Percentiles rank a stretch among this genome's conserved stretches.
These are phyloP conservation scores for Fusarium neocosmosporiellum DNA, from an alignment of 2,329 filamentous ascomycete genomes.

Conservation along the genomic window DNA sequence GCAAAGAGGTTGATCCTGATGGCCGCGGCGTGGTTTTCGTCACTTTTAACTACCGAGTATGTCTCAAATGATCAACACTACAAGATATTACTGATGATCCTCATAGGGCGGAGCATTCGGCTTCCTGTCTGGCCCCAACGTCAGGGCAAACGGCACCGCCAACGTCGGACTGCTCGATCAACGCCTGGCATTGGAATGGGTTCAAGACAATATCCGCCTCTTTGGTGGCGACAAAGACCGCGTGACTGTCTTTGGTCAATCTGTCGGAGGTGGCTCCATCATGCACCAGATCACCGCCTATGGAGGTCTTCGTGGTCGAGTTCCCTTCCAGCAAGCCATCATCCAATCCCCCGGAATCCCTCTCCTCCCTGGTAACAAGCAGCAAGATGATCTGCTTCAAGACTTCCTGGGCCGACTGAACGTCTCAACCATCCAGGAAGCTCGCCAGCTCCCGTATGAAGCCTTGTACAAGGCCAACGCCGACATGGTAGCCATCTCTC, in stretches of 20 bases:
- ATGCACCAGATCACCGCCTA: slow-evolving; percentile 44
- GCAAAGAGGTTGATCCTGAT: neutral
- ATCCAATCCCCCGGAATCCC: neutral
- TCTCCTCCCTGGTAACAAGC: neutral
- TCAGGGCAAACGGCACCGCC: slow-evolving; percentile 25
- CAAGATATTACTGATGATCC: neutral
- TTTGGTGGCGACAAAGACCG: slow-evolving; percentile 62
- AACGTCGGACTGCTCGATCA: slow-evolving; percentile 65
- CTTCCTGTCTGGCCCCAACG: neutral
- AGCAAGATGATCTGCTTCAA: neutral
- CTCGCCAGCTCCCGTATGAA: neutral
- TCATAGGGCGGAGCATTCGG: neutral
- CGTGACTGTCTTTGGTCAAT: slow-evolving; percentile 58
- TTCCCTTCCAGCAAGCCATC: neutral
- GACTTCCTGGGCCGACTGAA: neutral
- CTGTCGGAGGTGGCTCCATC: slow-evolving; percentile 60
- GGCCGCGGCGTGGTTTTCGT: neutral
- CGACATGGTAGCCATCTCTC: neutral
- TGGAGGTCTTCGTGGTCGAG: neutral
- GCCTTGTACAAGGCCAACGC: neutral
- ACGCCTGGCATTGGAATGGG: slow-evolving; percentile 61
- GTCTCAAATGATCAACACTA: neutral
- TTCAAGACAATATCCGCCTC: slow-evolving; percentile 58
- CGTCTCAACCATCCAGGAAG: neutral
- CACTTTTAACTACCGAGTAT: slow-evolving; percentile 5